phyloP scores from a whole-genome alignment of 768 basidiomycete genomes.

The Nidularia pulvinata region DNA sequence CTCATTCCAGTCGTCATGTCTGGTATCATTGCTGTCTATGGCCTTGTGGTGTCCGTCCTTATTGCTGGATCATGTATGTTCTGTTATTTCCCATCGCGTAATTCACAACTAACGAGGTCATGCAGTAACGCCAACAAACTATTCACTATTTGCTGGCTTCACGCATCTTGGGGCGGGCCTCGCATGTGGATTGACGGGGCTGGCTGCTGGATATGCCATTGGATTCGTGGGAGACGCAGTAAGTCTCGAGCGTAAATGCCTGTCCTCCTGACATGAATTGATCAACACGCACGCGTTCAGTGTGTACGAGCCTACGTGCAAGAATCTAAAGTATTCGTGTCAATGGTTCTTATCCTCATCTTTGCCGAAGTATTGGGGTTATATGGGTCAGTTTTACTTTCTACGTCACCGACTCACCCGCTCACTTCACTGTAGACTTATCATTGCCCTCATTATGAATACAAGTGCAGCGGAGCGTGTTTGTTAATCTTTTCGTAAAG shows the following conservation, averaged over 20 bases:
- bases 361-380: constrained; percentile 91
- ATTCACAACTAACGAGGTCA: constrained; percentile 6
- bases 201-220: constrained; percentile 95
- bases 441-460: constrained; percentile 93
- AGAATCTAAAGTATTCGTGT: constrained; percentile 89
- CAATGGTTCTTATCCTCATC: constrained; percentile 96
- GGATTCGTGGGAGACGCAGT: constrained; percentile 94
- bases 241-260: constrained; percentile 23
- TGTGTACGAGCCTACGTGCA: constrained; percentile 91
- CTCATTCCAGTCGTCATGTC: constrained; percentile 98
- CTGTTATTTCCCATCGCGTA: constrained; percentile 13
- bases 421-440: constrained; percentile 43
- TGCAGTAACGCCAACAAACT: constrained; percentile 64
- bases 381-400: constrained; percentile 60
- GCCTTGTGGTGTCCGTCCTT: constrained; percentile 93
- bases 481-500: constrained; percentile 3
- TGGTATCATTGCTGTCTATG: constrained; percentile 97
- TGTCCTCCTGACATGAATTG: background rate
- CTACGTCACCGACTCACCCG: background rate
- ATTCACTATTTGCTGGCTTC: constrained; percentile 86
- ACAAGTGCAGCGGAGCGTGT: constrained; percentile 51
- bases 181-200: constrained; percentile 87
- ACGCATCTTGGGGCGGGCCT: constrained; percentile 92
- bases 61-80: constrained; percentile 62
- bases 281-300: constrained; percentile 28